These are phyloP conservation scores for Colletotrichum acutatum DNA, from an alignment of 2,329 filamentous ascomycete species.

Conservation along the genomic window DNA sequence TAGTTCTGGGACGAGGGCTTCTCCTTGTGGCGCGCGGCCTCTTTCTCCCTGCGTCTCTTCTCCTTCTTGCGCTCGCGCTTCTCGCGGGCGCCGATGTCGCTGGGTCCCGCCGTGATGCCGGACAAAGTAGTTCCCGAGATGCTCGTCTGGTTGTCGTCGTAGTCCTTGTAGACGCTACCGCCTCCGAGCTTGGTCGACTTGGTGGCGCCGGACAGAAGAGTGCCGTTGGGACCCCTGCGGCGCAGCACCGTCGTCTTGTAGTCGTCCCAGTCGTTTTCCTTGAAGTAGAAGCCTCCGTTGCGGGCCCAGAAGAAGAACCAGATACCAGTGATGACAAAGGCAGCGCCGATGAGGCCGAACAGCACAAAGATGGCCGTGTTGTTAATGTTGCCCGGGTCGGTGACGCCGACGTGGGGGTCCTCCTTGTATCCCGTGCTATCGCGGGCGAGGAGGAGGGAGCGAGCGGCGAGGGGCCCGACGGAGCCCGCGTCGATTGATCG, in stretches of 20 bases:
- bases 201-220: constrained; percentile 84
- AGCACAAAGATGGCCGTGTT: constrained; percentile 83
- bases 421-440: constrained; percentile 41
- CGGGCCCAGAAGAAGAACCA: constrained; percentile 99
- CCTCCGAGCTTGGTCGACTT: constrained; percentile 87
- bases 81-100: constrained; percentile 66
- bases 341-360: constrained; percentile 84
- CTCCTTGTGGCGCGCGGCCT: constrained; percentile 45
- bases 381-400: constrained; percentile 67
- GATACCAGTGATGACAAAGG: constrained; percentile 78
- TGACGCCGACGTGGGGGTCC: constrained; percentile 59
- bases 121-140: constrained; percentile 61
- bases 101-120: constrained; percentile 68
- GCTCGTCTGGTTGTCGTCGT: constrained; percentile 62
- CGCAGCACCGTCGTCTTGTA: constrained; percentile 96
- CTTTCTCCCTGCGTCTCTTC: constrained; percentile 54
- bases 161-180: constrained; percentile 83
- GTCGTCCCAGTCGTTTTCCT: constrained; percentile 92
- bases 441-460: constrained; percentile 54
- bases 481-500: constrained; percentile 42
- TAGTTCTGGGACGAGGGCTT: constrained; percentile 43
- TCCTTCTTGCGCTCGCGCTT: constrained; percentile 65
- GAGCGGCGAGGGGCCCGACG: constrained; percentile 56
- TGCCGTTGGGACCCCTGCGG: constrained; percentile 89
- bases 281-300: constrained; percentile 93